phyloP scores from a whole-genome alignment of 2,329 filamentous ascomycete genomes.

The Cladosporium phlei region DNA sequence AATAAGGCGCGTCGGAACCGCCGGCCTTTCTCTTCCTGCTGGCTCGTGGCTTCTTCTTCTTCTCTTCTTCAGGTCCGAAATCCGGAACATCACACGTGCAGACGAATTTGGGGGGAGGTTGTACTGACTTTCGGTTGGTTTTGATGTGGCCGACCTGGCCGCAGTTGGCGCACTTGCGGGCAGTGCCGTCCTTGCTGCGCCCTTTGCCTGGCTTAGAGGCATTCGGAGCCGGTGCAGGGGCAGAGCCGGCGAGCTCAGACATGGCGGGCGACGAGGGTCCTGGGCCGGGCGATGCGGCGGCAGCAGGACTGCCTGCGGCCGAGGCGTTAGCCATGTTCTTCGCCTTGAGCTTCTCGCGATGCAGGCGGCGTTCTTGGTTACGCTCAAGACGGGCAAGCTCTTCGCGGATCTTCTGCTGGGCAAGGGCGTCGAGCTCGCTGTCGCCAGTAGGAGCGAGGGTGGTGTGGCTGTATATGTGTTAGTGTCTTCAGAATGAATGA shows the following conservation, averaged over 20 bases:
- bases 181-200: slow-evolving; percentile 60
- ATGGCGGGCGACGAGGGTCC: slow-evolving; percentile 27
- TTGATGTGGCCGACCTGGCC: slow-evolving; percentile 97
- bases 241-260: background rate
- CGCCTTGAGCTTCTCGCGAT: slow-evolving; percentile 84
- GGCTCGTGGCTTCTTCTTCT: background rate
- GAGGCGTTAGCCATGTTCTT: slow-evolving; percentile 37
- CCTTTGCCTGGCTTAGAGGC: slow-evolving; percentile 32
- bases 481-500: slow-evolving; percentile 15
- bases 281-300: slow-evolving; percentile 40
- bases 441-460: slow-evolving; percentile 62
- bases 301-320: slow-evolving; percentile 43
- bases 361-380: slow-evolving; percentile 85
- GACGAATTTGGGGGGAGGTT: slow-evolving; percentile 21
- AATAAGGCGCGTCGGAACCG: background rate
- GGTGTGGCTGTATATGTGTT: slow-evolving; percentile 46
- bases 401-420: slow-evolving; percentile 56
- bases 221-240: slow-evolving; percentile 13
- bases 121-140: slow-evolving; percentile 89
- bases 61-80: slow-evolving; percentile 5
- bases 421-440: slow-evolving; percentile 58
- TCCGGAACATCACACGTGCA: slow-evolving; percentile 14
- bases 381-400: slow-evolving; percentile 81
- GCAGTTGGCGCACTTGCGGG: slow-evolving; percentile 94
- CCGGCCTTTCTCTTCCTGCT: background rate